Conservation (phyloP, 2,329 filamentous ascomycete genomes). For the Venturia oleaginea region DNA sequence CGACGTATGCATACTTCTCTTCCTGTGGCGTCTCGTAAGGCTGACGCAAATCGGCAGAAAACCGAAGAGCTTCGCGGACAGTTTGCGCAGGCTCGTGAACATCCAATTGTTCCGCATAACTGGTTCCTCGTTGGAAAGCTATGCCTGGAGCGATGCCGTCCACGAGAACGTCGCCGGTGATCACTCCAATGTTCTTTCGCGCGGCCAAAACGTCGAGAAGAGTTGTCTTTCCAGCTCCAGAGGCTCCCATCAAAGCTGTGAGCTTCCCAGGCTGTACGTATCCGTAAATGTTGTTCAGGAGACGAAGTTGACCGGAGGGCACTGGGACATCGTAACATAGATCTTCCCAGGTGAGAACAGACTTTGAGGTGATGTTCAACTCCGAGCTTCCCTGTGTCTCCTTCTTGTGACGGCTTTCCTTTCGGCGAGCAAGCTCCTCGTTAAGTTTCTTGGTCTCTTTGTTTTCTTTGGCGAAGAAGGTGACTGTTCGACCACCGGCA, state of each 20-base stretch:
- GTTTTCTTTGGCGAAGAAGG: slow-evolving; percentile 64
- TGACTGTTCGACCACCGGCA: slow-evolving; percentile 71
- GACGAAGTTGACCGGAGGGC: slow-evolving; percentile 36
- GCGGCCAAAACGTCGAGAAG: slow-evolving; percentile 66
- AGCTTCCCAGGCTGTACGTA: slow-evolving; percentile 70
- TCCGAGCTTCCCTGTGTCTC: slow-evolving; percentile 30
- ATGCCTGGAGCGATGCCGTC: slow-evolving; percentile 50
- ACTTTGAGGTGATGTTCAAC: slow-evolving; percentile 44
- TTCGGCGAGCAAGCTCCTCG: slow-evolving; percentile 41
- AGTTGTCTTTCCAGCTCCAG: slow-evolving; percentile 76
- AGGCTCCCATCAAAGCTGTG: slow-evolving; percentile 68
- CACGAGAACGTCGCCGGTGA: slow-evolving; percentile 53
- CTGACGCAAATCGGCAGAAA: slow-evolving; percentile 56
- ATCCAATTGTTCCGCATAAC: slow-evolving; percentile 58
- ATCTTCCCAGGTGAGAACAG: slow-evolving; percentile 46
- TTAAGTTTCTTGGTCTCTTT: slow-evolving; percentile 60
- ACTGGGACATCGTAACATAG: slow-evolving; percentile 42
- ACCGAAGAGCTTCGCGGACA: slow-evolving; percentile 57
- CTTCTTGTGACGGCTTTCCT: slow-evolving; percentile 23
- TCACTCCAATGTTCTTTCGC: slow-evolving; percentile 56
- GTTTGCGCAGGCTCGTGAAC: slow-evolving; percentile 54
- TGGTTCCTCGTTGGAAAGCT: slow-evolving; percentile 54
- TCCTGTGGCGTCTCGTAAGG: slow-evolving; percentile 46
- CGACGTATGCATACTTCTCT: slow-evolving; percentile 58
- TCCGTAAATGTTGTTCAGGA: slow-evolving; percentile 56